Conservation (phyloP, 345 rosid genomes). For the Linum tenue region DNA sequence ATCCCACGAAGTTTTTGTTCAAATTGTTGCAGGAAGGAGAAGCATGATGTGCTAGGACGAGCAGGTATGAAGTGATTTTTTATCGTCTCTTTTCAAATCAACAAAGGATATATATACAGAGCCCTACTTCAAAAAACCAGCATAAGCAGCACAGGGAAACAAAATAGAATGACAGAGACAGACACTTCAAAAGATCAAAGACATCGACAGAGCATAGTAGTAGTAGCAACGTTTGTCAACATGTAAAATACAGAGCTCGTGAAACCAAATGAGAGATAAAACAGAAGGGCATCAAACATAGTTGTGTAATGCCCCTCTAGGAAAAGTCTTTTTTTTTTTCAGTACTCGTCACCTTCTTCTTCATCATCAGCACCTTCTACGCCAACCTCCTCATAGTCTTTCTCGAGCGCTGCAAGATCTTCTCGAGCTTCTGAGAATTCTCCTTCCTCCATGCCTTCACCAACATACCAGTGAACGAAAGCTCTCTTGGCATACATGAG, state of each 20-base stretch:
- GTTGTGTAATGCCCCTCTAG: no score
- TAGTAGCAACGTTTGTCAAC: neutral
- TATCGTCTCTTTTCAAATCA: slow-evolving; percentile 8
- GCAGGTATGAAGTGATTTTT: neutral
- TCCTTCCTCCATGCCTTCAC: slow-evolving; percentile 92
- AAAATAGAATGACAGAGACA: slow-evolving; percentile 1
- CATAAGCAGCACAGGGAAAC: slow-evolving; percentile 9
- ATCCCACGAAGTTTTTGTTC: no score
- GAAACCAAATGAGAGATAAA: slow-evolving; percentile 9
- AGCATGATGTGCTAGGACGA: no score
- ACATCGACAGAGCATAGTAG: neutral
- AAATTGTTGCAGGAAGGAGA: no score
- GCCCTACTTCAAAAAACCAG: slow-evolving; percentile 12
- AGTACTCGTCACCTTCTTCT: slow-evolving; percentile 47
- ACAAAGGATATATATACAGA: slow-evolving; percentile 5
- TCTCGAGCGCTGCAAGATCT: slow-evolving; percentile 82
- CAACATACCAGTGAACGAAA: slow-evolving; percentile 80
- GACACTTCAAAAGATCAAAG: slow-evolving; percentile 2
- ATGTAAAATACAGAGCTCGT: slow-evolving; percentile 7
- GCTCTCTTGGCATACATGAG: slow-evolving; percentile 85
- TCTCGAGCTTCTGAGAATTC: slow-evolving; percentile 88
- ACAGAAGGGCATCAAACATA: neutral
- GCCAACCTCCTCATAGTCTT: slow-evolving; percentile 81
- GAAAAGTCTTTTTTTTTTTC: neutral
- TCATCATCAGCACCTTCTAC: slow-evolving; percentile 54